Base-by-base conservation (phyloP, 257 asterid species). In the Ehretia macrophylla region DNA sequence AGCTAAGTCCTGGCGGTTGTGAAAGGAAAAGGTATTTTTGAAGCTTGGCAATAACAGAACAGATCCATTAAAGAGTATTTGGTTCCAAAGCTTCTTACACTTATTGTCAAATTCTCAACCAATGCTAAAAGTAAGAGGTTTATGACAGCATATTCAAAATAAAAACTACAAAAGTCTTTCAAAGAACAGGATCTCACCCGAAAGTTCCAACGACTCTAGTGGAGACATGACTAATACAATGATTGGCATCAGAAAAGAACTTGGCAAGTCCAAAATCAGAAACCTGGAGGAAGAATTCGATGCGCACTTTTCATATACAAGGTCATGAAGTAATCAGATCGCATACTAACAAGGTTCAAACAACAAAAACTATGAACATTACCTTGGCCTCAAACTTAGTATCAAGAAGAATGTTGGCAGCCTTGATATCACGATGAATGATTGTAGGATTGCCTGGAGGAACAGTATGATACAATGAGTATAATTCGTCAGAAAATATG, bases 361-460 rank as follows among this genome's bases (percentile, higher is more conserved):
- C 14, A 3, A 14, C 1, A 4, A 55, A 32, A 0, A n/a, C 27
- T 32, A n/a, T 9, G 50, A 38, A 40, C 12, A 5, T 40, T 63
- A 64, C 75, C 70, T 63, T 70, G 27, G 70, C 62, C 53, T 70
- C 70, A 23, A 51, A 63, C 12, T 70, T 64, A 9, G 55, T 51
- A 45, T 64, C 70, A n/a, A 70, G 66, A 58, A 70, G 70, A 70
- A 70, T 64, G 53, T 70, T 70, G 32, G 75, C 58, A 9, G 70
- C 70, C 56, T 70, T 70, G 55, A 70, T 70, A 46, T 70, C 75
- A 13, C 70, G 75, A 70, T 70, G 75, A 50, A 70, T 70, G 17
- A 70, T 70, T 11, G 66, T 59, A 32, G 75, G 75, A 64, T 70
- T 55, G 35, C 75, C 75, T 70, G 63, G 59, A 69, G 64, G 20